Base-by-base conservation (phyloP, 768 basidiomycete species). In the Megacollybia marginata region DNA sequence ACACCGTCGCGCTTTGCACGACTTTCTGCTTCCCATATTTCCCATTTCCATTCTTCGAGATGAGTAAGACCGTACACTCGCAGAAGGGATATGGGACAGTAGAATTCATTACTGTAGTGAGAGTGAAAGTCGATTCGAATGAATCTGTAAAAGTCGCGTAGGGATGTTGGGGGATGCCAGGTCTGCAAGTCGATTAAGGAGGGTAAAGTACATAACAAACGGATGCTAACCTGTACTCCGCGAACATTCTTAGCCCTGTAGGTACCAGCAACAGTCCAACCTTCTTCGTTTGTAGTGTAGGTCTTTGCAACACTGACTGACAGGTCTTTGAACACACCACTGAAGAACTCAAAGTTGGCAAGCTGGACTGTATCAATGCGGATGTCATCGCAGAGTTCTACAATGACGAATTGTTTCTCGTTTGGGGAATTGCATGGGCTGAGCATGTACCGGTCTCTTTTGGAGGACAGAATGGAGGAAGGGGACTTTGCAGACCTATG, bases 321-420 rank as follows among this genome's bases (percentile, higher is more conserved):
- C 54, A 98, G 87, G 49, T 95, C 91, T 66, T 88, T 88, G 72
- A 98, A 94, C 12, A 96, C 88, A 2, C 94, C 93, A 55, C 88
- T 91, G 68, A 97, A 99, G 70, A 97, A 98, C 69, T 99, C 95
- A 62, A 90, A 96, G 61, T 97, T 95, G 51, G 93, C 94, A 15
- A 99, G 70, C 63, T 97, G 93, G 42, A 98, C 84, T 0, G 92
- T 95, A 63, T 98, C 95, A 58, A 98, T 93, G 42, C 91, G 73
- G 54, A 99, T 92, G 63, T 98, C 96, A 55, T 98, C 95, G 69
- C 96, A 99, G 13, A 98, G 80, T 65, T 99, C 96, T 42, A 98
- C 85, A 33, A 96, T 83, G 33, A 98, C 86, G 66, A 84, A 97
- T 56, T 88, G 83, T 5, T 69, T 62, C 53, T 71, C 65, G 32